Evolutionary conservation across 441 rosid genomes (phyloP), one percentile per base, ranked within the genome.

Genomic region (Syzygium malaccense): DNA sequence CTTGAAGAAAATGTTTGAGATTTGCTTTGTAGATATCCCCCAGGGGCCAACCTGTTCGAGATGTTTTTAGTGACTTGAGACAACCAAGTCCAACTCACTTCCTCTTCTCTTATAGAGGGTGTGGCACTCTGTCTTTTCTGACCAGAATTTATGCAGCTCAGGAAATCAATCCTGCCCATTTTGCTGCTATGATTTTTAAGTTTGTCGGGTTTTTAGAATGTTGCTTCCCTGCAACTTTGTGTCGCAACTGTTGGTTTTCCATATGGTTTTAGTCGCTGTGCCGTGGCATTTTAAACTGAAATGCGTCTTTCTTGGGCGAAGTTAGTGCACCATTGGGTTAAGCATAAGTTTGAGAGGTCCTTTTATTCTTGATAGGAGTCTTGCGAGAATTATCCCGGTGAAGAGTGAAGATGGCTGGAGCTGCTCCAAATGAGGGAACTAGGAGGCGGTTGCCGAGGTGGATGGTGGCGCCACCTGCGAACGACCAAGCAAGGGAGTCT

Each of bases 401-500:
- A 75, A 75, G 83, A 75, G 83, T 20, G 23, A 75, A 37, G 51
- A 75, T 75, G 83, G 83, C 51, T 75, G 83, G 83, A 37, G 51
- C 83, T 37, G n/a, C 56, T 57, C 57, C 55, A 33, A 25, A 88
- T 19, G 92, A 88, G 57, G 91, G 83, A 60, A 87, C 57, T 54
- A 75, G 75, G 7, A 89, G 92, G 91, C 94, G 92, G 66, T 87
- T 93, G 49, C 94, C 92, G 2, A 64, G 87, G 7, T 93, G 93
- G 93, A 90, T 92, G 92, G 62, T 87, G 66, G 87, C 9, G 6
- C 51, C 37, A 15, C 83, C 56, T n/a, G 71, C 8, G 1, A 86
- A 53, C 32, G 66, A 64, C 19, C 58, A 48, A 18, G 49, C 41
- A 28, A 55, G 88, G 49, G 80, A 60, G 54, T 75, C 83, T 75